Evolutionary conservation across 345 rosid species (phyloP), one percentile per base, ranked within the genome.

Genomic region (Bruguiera gymnorhiza): DNA sequence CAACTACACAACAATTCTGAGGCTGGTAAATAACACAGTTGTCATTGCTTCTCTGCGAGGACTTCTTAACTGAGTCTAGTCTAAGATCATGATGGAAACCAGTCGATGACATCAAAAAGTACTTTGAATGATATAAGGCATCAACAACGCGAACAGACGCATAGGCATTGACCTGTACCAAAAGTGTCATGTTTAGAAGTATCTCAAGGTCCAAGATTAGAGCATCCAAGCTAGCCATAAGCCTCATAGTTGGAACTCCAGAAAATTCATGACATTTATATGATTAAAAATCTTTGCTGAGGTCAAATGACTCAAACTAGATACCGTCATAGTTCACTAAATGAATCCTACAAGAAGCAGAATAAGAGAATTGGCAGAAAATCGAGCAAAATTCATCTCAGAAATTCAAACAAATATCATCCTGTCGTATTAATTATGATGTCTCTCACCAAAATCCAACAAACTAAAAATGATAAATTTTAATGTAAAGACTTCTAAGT

Each of bases 91-190:
- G 84, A 70, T 60, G 34, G 57, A 76, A 71, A 58, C 79, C 71
- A 64, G 75, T 76, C 24, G 37, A 62, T 71, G 84, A 78, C 58
- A 85, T 79, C 77, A 95, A 78, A 70, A 83, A 86, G 82, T 88
- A 92, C 79, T 95, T 94, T 79, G 97, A 87, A 50, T 83, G 85
- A 76, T 87, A 89, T 69, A 87, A 84, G 52, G 90, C 83, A 83
- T 95, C 93, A 75, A 95, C 92, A 72, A 89, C 74, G 52, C 85
- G 87, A 60, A 85, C 74, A 79, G 83, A 79, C 46, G 86, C 86
- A 81, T 76, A 90, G 56, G 88, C 89, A 71, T 92, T 88, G 58
- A 89, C 92, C 99, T 95, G 88, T 53, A 60, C 31, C 63, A 43
- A 67, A 76, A 67, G 19, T 15, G 6, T 21, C 13, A 66, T n/a